phyloP scores from a whole-genome alignment of 2,329 filamentous ascomycete genomes.

The Nigrospora osmanthi region DNA sequence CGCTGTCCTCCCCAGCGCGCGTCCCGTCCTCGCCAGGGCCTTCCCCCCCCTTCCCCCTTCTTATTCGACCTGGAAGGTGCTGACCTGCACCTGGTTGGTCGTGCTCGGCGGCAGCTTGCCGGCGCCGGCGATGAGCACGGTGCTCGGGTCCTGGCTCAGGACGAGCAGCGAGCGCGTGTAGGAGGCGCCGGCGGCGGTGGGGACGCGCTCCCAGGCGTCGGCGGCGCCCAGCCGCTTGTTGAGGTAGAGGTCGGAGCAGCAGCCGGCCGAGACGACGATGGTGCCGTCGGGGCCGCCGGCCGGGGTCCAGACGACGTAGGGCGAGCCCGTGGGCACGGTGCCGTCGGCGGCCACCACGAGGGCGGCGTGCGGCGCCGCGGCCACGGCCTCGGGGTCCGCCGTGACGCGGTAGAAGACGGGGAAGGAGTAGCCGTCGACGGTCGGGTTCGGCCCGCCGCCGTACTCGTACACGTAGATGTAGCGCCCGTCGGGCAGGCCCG shows the following conservation, averaged over 20 bases:
- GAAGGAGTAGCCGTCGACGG: slow-evolving; percentile 12
- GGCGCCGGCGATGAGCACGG: slow-evolving; percentile 25
- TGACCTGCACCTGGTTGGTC: slow-evolving; percentile 25
- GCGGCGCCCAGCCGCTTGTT: slow-evolving; percentile 20
- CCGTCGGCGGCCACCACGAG: slow-evolving; percentile 15
- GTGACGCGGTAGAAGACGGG: slow-evolving; percentile 24
- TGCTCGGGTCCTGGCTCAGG: slow-evolving; percentile 13
- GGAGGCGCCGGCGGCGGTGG: slow-evolving; percentile 13
- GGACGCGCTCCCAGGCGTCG: slow-evolving; percentile 17
- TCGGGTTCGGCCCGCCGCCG: slow-evolving; percentile 18
- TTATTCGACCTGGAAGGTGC: slow-evolving; percentile 10
- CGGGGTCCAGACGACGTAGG: slow-evolving; percentile 25
- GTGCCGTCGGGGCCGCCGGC: slow-evolving; percentile 21
- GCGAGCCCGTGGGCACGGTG: slow-evolving; percentile 18
- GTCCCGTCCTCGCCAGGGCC: too few species aligned
- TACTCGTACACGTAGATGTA: slow-evolving; percentile 46
- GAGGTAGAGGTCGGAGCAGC: slow-evolving; percentile 19
- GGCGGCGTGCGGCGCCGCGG: slow-evolving; percentile 10
- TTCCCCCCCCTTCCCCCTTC: too few species aligned
- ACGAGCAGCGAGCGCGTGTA: slow-evolving; percentile 19
- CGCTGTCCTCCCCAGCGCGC: too few species aligned
- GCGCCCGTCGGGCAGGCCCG: slow-evolving; percentile 47
- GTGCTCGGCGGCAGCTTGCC: slow-evolving; percentile 30
- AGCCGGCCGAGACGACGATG: slow-evolving; percentile 22
- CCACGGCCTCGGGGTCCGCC: slow-evolving; percentile 17